Percentiles rank a stretch among this genome's conserved stretches.
These are phyloP conservation scores for Pugionium dolabratum DNA, from an alignment of 345 rosid genomes.

Conservation along the genomic window DNA sequence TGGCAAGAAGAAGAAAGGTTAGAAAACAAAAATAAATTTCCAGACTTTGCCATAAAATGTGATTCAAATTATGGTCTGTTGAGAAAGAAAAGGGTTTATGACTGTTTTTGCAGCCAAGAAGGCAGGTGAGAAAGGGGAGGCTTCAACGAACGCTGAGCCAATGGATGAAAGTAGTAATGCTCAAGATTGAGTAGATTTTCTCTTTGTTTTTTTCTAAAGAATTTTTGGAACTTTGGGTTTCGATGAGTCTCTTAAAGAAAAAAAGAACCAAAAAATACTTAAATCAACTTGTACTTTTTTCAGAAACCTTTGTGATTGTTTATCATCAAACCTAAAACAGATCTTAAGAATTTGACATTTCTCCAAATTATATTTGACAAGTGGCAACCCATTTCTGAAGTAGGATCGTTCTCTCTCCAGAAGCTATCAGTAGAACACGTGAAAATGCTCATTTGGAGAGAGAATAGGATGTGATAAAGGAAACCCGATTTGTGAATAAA, in stretches of 20 bases:
- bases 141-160: conserved; percentile 49
- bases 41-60: background rate
- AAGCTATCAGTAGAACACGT: no score
- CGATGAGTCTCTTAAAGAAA: background rate
- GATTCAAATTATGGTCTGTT: background rate
- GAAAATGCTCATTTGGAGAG: no score
- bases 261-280: no score
- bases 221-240: conserved; percentile 55
- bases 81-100: background rate
- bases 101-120: conserved; percentile 64
- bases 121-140: conserved; percentile 51
- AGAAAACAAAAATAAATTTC: background rate
- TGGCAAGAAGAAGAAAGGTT: conserved; percentile 99
- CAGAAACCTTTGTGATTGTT: no score
- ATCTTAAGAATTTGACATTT: no score
- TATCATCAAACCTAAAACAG: no score
- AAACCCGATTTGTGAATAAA: no score
- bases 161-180: conserved; percentile 61
- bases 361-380: no score
- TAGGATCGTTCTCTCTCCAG: no score
- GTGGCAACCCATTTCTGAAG: no score
- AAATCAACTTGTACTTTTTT: no score
- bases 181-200: conserved; percentile 42
- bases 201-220: conserved; percentile 37
- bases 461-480: no score